Conservation (phyloP, 331 rosid species). For the Quercus phellos region DNA sequence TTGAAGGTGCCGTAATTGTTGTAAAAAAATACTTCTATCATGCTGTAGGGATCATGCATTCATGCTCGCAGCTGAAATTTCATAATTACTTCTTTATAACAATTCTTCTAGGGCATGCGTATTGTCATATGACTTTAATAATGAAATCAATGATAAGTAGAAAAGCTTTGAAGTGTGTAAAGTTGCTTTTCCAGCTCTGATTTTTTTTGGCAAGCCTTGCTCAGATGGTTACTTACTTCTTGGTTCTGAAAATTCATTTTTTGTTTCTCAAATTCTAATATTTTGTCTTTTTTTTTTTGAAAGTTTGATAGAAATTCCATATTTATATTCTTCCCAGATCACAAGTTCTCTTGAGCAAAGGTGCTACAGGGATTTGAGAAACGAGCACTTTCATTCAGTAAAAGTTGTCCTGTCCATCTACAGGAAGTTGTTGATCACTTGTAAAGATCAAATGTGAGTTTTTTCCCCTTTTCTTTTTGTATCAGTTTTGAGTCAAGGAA, state of each 20-base stretch:
- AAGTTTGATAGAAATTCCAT: not conserved
- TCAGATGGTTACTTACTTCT: not conserved
- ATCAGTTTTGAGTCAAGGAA: not conserved
- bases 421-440: constrained; percentile 67
- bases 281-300: not conserved
- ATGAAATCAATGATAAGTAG: not conserved
- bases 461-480: not conserved
- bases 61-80: no score
- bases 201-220: not conserved
- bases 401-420: constrained; percentile 72
- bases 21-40: no score
- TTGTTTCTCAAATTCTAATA: not conserved
- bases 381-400: constrained; percentile 62
- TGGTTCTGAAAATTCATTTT: not conserved
- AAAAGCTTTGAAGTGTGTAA: not conserved
- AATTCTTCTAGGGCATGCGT: no score
- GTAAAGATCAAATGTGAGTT: constrained; percentile 84
- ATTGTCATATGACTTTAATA: no score
- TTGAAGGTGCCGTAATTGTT: no score
- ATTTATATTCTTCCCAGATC: constrained; percentile 42
- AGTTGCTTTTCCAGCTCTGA: not conserved
- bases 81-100: no score
- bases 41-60: no score
- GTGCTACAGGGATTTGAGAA: constrained; percentile 76
- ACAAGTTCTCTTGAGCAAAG: constrained; percentile 80